These are phyloP conservation scores for Casuarina glauca DNA, from an alignment of 306 rosid species.

Conservation along the genomic window DNA sequence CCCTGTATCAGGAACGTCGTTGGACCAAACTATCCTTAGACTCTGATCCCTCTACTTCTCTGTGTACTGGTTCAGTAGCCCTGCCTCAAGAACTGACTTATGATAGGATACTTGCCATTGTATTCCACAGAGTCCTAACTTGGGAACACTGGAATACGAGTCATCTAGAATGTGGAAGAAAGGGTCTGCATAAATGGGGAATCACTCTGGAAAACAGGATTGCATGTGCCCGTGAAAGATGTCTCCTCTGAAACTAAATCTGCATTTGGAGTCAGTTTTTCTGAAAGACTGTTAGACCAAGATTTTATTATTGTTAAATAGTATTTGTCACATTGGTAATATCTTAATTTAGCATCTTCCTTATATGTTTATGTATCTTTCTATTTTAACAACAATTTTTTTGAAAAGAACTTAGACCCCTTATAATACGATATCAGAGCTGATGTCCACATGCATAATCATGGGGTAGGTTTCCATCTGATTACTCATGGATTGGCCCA, in stretches of 20 bases:
- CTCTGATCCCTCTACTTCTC: not conserved
- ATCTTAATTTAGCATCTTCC: too few relatives aligned
- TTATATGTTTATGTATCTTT: too few relatives aligned
- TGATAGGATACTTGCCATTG: not conserved
- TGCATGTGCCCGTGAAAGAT: constrained; percentile 4
- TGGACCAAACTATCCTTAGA: not conserved
- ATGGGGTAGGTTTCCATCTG: too few relatives aligned
- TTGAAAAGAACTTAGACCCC: too few relatives aligned
- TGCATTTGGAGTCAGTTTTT: constrained; percentile 8
- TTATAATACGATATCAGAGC: too few relatives aligned
- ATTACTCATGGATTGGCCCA: too few relatives aligned
- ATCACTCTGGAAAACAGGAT: constrained; percentile 1
- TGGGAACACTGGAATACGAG: not conserved
- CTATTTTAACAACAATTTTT: too few relatives aligned
- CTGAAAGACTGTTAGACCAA: not conserved
- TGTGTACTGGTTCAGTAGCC: not conserved
- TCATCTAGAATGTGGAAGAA: not conserved
- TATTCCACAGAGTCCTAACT: not conserved
- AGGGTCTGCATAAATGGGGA: not conserved
- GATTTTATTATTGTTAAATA: not conserved
- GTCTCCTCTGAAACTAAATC: not conserved
- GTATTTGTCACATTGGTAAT: too few relatives aligned
- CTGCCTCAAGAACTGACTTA: not conserved
- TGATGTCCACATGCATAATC: too few relatives aligned
- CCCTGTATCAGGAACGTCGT: not conserved